phyloP scores from a whole-genome alignment of 805 yeast species.

The Candida chauliodis region DNA sequence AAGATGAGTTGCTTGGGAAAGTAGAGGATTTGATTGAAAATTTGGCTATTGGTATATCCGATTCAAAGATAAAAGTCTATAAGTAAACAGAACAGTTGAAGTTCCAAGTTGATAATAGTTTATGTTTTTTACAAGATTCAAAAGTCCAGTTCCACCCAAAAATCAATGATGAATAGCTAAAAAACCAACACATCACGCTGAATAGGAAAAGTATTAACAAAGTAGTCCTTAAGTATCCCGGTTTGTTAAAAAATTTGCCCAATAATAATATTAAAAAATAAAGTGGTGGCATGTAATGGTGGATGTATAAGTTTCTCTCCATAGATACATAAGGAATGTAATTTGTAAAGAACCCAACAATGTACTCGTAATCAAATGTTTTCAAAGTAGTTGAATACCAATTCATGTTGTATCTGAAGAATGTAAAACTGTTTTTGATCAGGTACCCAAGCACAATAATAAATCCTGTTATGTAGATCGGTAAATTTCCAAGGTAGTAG shows the following conservation, averaged over 20 bases:
- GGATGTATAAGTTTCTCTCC: slow-evolving; percentile 38
- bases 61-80: slow-evolving; percentile 22
- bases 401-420: slow-evolving; percentile 8
- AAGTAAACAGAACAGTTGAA: slow-evolving; percentile 33
- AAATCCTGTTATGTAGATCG: slow-evolving; percentile 49
- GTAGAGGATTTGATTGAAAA: slow-evolving; percentile 65
- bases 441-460: slow-evolving; percentile 27
- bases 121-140: slow-evolving; percentile 34
- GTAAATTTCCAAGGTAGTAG: slow-evolving; percentile 63
- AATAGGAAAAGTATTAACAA: slow-evolving; percentile 17
- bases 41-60: slow-evolving; percentile 53
- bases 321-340: slow-evolving; percentile 51
- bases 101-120: slow-evolving; percentile 41
- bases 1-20: slow-evolving; percentile 57
- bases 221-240: slow-evolving; percentile 21
- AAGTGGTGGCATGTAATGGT: slow-evolving; percentile 48
- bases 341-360: slow-evolving; percentile 55
- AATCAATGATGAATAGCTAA: slow-evolving; percentile 37
- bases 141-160: slow-evolving; percentile 47
- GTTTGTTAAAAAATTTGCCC: slow-evolving; percentile 42
- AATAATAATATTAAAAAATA: slow-evolving; percentile 45
- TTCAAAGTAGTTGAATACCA: slow-evolving; percentile 32
- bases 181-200: slow-evolving; percentile 23
- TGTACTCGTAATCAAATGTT: slow-evolving; percentile 4
- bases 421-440: slow-evolving; percentile 7